Evolutionary conservation across 148 eudicot genomes (phyloP).

Genomic region (Rhododendron ferrugineum): DNA sequence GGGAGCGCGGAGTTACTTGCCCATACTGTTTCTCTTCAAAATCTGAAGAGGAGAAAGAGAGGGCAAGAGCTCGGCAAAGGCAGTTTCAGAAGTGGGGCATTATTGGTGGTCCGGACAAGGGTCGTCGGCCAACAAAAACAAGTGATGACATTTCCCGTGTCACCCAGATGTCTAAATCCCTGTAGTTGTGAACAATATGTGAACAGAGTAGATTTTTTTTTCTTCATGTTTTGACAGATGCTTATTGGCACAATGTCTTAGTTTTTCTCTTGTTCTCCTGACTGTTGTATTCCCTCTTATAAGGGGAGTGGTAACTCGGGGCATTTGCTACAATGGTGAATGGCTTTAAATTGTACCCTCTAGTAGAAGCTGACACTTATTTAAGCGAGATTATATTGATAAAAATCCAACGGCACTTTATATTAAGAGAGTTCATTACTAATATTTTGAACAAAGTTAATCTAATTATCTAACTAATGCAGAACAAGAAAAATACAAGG

Average conservation of each 20-base stretch:
- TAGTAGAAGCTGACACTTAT: not conserved
- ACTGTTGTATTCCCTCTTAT: not conserved
- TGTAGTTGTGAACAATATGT: conserved; percentile 13
- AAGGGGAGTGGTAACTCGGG: too few relatives aligned
- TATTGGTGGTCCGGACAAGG: conserved; percentile 94
- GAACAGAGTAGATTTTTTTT: not conserved
- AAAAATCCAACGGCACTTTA: too few relatives aligned
- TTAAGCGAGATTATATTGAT: too few relatives aligned
- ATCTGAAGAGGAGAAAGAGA: conserved; percentile 88
- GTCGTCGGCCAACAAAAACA: conserved; percentile 50
- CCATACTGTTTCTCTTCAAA: conserved; percentile 74
- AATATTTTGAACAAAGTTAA: too few relatives aligned
- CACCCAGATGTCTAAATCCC: conserved; percentile 35
- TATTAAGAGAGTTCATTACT: too few relatives aligned
- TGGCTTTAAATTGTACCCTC: not conserved
- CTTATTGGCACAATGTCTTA: not conserved
- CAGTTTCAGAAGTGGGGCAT: conserved; percentile 87
- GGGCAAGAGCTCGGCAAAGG: conserved; percentile 93
- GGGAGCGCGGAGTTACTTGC: conserved; percentile 73
- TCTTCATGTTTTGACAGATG: not conserved
- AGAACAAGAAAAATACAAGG: too few relatives aligned
- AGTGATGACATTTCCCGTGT: conserved; percentile 9
- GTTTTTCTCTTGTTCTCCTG: not conserved
- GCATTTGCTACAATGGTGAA: not conserved
- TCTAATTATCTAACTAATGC: too few relatives aligned